These are phyloP conservation scores for Pestalotiopsis sp. DNA, from an alignment of 2,329 filamentous ascomycete genomes.

Conservation along the genomic window DNA sequence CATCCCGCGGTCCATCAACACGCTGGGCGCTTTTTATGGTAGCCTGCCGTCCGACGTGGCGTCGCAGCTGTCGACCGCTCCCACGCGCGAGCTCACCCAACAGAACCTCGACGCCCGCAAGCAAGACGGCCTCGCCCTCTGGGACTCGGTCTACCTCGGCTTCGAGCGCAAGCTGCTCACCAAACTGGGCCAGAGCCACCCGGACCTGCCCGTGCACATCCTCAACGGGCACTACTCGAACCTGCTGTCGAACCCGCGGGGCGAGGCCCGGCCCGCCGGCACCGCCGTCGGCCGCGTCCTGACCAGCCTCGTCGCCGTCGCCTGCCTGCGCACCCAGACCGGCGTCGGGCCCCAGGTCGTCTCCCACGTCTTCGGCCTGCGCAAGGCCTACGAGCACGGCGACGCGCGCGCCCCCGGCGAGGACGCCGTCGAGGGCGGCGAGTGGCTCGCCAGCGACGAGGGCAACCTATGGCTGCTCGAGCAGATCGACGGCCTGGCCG, in stretches of 20 bases:
- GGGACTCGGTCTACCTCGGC: conserved; percentile 77
- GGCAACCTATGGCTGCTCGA: conserved; percentile 66
- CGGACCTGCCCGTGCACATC: conserved; percentile 81
- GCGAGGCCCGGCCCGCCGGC: conserved; percentile 33
- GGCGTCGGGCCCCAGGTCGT: conserved; percentile 82
- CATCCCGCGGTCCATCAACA: conserved; percentile 84
- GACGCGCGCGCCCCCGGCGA: conserved; percentile 48
- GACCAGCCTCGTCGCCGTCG: conserved; percentile 73
- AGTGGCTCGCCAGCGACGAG: conserved; percentile 67
- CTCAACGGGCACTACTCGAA: conserved; percentile 74
- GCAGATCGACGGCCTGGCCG: conserved; percentile 63
- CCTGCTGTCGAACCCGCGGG: conserved; percentile 69
- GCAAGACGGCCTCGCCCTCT: conserved; percentile 65
- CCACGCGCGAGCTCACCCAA: conserved; percentile 56
- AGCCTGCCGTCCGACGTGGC: conserved; percentile 61
- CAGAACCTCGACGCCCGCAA: conserved; percentile 58
- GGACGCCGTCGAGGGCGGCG: conserved; percentile 49
- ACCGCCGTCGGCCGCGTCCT: conserved; percentile 68
- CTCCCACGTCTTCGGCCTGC: conserved; percentile 78
- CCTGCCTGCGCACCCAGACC: conserved; percentile 76
- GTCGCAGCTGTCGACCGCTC: conserved; percentile 53
- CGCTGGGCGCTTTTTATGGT: conserved; percentile 70
- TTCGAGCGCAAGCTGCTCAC: conserved; percentile 72
- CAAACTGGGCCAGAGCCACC: conserved; percentile 75
- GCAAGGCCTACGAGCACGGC: conserved; percentile 75